Percentiles rank a stretch among this genome's conserved stretches.
Conservation (phyloP, 2,329 filamentous ascomycete genomes). For the Penicillium carneum region DNA sequence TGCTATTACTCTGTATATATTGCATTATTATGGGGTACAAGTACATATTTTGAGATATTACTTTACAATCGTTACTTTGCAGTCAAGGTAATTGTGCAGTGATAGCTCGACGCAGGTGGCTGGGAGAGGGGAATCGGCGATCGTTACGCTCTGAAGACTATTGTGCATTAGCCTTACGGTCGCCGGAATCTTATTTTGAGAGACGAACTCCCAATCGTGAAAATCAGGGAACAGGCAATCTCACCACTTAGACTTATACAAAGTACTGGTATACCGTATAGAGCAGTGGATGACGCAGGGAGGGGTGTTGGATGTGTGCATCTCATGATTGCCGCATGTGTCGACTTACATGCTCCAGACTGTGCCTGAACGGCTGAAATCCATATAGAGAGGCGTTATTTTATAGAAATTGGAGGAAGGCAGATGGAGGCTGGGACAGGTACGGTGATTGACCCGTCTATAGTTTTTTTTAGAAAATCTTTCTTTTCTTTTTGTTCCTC, state of each 20-base stretch:
- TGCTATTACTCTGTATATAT: background rate
- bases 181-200: constrained; percentile 2
- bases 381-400: background rate
- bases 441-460: background rate
- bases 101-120: background rate
- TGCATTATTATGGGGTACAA: background rate
- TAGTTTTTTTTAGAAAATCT: background rate
- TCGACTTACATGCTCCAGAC: constrained; percentile 17
- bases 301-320: background rate
- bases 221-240: background rate
- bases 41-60: background rate
- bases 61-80: too few relatives aligned
- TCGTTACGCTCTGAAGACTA: constrained; percentile 4
- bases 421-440: background rate
- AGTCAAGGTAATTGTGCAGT: background rate
- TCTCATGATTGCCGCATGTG: constrained; percentile 10
- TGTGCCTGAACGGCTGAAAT: background rate
- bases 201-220: background rate
- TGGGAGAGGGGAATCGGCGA: constrained; percentile 3
- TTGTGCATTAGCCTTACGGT: constrained; percentile 1
- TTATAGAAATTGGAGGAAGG: background rate
- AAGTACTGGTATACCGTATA: background rate
- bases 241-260: background rate
- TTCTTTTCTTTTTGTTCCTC: background rate
- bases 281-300: background rate